phyloP scores from a whole-genome alignment of 768 basidiomycete species.

The Agaricus blazei region DNA sequence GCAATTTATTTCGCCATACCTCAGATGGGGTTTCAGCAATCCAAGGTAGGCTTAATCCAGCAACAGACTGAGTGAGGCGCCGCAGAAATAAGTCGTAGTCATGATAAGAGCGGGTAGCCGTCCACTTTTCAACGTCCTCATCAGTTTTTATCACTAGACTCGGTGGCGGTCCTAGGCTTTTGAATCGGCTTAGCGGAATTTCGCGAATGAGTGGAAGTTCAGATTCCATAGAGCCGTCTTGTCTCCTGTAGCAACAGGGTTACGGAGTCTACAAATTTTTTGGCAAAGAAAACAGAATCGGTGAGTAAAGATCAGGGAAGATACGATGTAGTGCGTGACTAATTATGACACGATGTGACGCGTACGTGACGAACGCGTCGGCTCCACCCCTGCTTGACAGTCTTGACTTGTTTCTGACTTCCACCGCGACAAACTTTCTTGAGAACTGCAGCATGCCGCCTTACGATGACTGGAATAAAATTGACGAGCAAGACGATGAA shows the following conservation, averaged over 20 bases:
- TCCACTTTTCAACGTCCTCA: constrained; percentile 71
- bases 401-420: not conserved
- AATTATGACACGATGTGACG: constrained; percentile 8
- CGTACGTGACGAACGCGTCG: constrained; percentile 1
- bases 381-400: too few species aligned
- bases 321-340: constrained; percentile 4
- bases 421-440: not conserved
- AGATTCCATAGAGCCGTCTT: not conserved
- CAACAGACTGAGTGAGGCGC: constrained; percentile 72
- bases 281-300: not conserved
- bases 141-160: constrained; percentile 65
- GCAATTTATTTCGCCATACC: constrained; percentile 20
- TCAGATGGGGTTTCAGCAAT: constrained; percentile 24
- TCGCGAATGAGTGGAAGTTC: constrained; percentile 18
- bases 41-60: constrained; percentile 54
- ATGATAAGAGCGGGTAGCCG: constrained; percentile 58
- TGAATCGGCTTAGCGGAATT: constrained; percentile 18
- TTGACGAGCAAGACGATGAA: constrained; percentile 80
- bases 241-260: not conserved
- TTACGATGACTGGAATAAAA: constrained; percentile 76
- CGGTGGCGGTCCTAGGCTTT: constrained; percentile 26
- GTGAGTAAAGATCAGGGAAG: not conserved
- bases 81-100: constrained; percentile 75
- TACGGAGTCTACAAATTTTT: not conserved
- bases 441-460: constrained; percentile 44